These are phyloP conservation scores for Sporothrix globosa DNA, from an alignment of 2,329 filamentous ascomycete genomes.

Conservation along the genomic window DNA sequence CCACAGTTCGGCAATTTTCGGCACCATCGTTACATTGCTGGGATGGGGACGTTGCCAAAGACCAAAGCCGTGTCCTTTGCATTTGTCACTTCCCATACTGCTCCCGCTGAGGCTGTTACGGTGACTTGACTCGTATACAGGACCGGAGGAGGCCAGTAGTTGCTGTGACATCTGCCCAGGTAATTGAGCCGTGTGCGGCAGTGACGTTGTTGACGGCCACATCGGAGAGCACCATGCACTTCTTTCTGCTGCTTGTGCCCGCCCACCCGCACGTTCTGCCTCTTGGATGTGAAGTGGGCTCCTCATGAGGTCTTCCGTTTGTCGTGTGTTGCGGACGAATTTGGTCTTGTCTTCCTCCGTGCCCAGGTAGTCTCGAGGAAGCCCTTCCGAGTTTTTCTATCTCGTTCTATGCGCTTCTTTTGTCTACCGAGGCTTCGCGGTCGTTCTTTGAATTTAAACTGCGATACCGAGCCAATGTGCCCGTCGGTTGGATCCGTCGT, in stretches of 20 bases:
- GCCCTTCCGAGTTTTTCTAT: background rate
- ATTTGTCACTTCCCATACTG: background rate
- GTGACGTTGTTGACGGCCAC: conserved; percentile 10
- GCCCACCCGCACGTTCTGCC: background rate
- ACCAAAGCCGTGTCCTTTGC: background rate
- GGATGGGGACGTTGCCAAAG: conserved; percentile 4
- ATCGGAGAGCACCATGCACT: conserved; percentile 1
- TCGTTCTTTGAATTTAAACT: background rate
- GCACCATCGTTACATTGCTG: background rate
- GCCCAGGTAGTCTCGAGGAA: background rate
- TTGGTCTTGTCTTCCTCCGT: background rate
- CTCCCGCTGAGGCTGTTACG: conserved; percentile 3
- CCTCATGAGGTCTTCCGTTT: background rate
- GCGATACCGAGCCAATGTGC: background rate
- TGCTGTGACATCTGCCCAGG: background rate
- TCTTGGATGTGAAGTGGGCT: background rate
- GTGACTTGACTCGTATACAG: background rate
- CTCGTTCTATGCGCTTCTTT: background rate
- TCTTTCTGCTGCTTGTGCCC: background rate
- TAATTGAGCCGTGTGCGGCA: background rate
- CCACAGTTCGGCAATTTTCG: conserved; percentile 13
- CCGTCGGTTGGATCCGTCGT: background rate
- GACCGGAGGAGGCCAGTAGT: background rate
- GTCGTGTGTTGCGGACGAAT: background rate
- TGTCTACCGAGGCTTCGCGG: conserved; percentile 9